These are phyloP conservation scores for Jacaranda mimosifolia DNA, from an alignment of 257 asterid species.

Conservation along the genomic window DNA sequence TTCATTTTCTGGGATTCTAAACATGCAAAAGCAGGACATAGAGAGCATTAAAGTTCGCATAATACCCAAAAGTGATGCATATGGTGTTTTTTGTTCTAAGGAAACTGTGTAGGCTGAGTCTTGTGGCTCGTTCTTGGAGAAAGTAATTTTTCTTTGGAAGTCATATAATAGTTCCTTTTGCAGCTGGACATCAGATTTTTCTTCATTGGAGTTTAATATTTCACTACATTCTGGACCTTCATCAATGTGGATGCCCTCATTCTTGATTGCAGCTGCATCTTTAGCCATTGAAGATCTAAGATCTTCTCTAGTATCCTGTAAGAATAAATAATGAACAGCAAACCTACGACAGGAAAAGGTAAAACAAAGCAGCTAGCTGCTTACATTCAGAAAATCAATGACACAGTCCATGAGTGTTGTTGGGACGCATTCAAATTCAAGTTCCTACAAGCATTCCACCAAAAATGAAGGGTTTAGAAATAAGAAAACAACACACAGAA, in stretches of 20 bases:
- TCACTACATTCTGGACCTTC: slow-evolving; percentile 45
- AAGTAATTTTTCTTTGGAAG: slow-evolving; percentile 83
- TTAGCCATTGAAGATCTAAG: slow-evolving; percentile 92
- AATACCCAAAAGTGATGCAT: slow-evolving; percentile 62
- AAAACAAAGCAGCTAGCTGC: slow-evolving; percentile 40
- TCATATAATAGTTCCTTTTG: slow-evolving; percentile 57
- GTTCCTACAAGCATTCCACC: slow-evolving; percentile 54
- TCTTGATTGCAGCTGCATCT: slow-evolving; percentile 80
- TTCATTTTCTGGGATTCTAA: background rate
- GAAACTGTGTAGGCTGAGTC: slow-evolving; percentile 45
- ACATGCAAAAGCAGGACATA: slow-evolving; percentile 27
- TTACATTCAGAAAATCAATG: slow-evolving; percentile 78
- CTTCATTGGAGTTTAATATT: slow-evolving; percentile 43
- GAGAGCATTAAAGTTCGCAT: slow-evolving; percentile 34
- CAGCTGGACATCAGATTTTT: slow-evolving; percentile 37
- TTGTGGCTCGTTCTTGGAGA: slow-evolving; percentile 68
- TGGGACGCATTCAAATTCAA: slow-evolving; percentile 85
- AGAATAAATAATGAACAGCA: slow-evolving; percentile 43
- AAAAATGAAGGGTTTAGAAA: slow-evolving; percentile 29
- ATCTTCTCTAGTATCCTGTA: slow-evolving; percentile 79
- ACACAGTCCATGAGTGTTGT: slow-evolving; percentile 88
- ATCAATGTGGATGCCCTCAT: slow-evolving; percentile 60
- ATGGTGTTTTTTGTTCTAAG: slow-evolving; percentile 47
- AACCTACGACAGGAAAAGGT: slow-evolving; percentile 17
- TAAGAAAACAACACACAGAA: slow-evolving; percentile 23